Conservation (phyloP, 345 rosid species). For the Salix koriyanagi region DNA sequence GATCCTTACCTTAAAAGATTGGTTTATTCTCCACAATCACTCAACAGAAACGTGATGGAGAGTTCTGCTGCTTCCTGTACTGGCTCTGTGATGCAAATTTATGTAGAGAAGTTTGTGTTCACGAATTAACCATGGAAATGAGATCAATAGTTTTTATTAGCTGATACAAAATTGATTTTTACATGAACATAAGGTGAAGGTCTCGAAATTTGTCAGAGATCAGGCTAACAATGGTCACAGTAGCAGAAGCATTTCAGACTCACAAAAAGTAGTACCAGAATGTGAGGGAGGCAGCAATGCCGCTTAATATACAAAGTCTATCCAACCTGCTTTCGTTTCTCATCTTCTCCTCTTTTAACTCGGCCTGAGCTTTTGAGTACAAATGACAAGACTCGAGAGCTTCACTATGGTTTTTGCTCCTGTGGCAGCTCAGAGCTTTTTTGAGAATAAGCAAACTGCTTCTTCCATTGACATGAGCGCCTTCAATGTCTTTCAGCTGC, state of each 20-base stretch:
- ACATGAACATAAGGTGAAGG: constrained; percentile 11
- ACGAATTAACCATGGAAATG: neutral
- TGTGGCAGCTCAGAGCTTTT: constrained; percentile 55
- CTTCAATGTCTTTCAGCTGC: constrained; percentile 82
- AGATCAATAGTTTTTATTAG: constrained; percentile 16
- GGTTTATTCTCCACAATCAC: neutral
- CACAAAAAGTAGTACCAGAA: constrained; percentile 60
- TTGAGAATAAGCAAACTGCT: constrained; percentile 63
- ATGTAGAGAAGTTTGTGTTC: neutral
- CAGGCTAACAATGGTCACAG: neutral
- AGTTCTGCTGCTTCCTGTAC: neutral
- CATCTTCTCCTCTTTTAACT: constrained; percentile 71
- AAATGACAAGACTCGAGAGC: constrained; percentile 65
- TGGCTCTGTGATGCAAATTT: too few species aligned
- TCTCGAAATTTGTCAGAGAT: constrained; percentile 14
- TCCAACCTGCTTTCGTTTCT: constrained; percentile 64
- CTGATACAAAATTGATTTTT: constrained; percentile 31
- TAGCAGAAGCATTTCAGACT: constrained; percentile 5
- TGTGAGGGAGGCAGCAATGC: constrained; percentile 57
- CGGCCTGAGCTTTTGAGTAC: constrained; percentile 60
- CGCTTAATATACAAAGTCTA: constrained; percentile 53
- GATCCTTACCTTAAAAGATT: neutral
- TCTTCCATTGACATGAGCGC: constrained; percentile 68
- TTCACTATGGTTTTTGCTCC: constrained; percentile 70
- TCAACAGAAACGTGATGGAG: neutral